Percentiles rank a stretch among this genome's conserved stretches.
phyloP scores from a whole-genome alignment of 2,329 filamentous ascomycete species.

The Aspergillus sp. region DNA sequence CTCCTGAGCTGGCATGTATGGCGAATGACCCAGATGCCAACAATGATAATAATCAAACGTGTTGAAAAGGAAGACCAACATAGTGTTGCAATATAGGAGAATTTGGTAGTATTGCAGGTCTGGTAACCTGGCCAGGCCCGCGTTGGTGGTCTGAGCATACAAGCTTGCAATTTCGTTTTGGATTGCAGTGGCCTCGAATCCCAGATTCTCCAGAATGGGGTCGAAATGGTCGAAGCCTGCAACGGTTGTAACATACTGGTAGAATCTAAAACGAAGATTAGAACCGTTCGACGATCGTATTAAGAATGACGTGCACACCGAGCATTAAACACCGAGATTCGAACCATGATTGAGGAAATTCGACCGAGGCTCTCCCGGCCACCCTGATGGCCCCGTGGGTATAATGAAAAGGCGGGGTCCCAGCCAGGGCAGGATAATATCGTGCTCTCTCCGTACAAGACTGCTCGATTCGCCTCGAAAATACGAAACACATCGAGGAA shows the following conservation, averaged over 20 bases:
- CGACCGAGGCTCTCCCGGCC: not conserved
- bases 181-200: not conserved
- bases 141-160: not conserved
- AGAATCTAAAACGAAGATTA: not conserved
- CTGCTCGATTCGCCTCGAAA: slow-evolving; percentile 4
- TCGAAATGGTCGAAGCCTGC: not conserved
- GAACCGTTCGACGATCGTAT: not conserved
- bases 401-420: not conserved
- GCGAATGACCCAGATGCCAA: slow-evolving; percentile 1
- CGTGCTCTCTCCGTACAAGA: slow-evolving; percentile 3
- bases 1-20: not conserved
- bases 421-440: not conserved
- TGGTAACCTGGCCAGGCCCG: not conserved
- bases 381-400: not conserved
- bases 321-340: not conserved
- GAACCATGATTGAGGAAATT: not conserved
- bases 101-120: not conserved
- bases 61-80: slow-evolving; percentile 6
- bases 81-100: not conserved
- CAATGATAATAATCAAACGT: slow-evolving; percentile 6
- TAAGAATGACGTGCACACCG: not conserved
- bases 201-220: not conserved
- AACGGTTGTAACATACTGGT: not conserved
- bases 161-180: not conserved
- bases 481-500: slow-evolving; percentile 4